Evolutionary conservation across 306 rosid genomes (phyloP).

Genomic region (Vigna hirtella): DNA sequence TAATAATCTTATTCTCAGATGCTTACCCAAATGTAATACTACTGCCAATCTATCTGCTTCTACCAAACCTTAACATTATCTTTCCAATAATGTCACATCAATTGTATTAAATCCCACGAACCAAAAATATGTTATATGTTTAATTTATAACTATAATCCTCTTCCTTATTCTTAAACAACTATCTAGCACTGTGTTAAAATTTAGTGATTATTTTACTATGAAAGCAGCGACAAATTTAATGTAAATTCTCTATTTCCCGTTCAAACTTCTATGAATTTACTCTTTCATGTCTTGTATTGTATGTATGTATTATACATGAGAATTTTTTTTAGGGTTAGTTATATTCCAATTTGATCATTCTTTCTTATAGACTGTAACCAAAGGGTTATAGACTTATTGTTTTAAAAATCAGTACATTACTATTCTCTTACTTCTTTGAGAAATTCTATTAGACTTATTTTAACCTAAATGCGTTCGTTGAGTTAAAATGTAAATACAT

Average conservation of each 20-base stretch:
- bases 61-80: slow-evolving; percentile 40
- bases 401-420: not conserved
- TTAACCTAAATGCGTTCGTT: too few species aligned
- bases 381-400: not conserved
- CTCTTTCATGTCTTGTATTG: not conserved
- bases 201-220: not conserved
- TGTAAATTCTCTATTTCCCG: too few species aligned
- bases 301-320: not conserved
- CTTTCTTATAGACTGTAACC: not conserved
- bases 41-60: slow-evolving; percentile 45
- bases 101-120: slow-evolving; percentile 40
- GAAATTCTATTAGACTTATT: not conserved
- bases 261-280: too few species aligned
- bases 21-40: slow-evolving; percentile 62
- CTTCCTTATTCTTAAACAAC: not conserved
- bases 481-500: not conserved
- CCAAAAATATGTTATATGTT: slow-evolving; percentile 19
- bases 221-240: not conserved
- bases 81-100: slow-evolving; percentile 15
- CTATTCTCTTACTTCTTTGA: not conserved
- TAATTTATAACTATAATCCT: slow-evolving; percentile 9
- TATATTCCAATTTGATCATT: not conserved
- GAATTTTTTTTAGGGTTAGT: not conserved
- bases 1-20: slow-evolving; percentile 45
- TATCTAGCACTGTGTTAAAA: not conserved